These are phyloP conservation scores for Capsella bursapastoris DNA, from an alignment of 345 rosid genomes.

Conservation along the genomic window DNA sequence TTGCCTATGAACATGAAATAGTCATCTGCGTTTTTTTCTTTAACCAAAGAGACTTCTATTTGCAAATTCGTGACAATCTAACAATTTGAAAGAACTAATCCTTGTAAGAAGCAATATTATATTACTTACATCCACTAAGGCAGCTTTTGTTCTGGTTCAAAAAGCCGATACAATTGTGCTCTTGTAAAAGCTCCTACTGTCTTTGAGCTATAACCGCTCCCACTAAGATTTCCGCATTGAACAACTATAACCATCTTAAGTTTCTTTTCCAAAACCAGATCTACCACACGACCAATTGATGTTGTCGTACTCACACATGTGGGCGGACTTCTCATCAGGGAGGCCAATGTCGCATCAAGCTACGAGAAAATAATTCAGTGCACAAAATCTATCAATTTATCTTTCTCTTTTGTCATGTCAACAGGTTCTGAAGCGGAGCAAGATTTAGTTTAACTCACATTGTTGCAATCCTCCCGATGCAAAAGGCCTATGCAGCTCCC, in stretches of 20 bases:
- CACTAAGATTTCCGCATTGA: constrained; percentile 45
- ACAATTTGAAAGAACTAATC: neutral
- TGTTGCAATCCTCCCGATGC: constrained; percentile 75
- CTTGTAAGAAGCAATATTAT: neutral
- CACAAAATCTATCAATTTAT: constrained; percentile 18
- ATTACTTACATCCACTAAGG: constrained; percentile 32
- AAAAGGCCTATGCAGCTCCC: constrained; percentile 72
- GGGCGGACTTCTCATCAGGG: constrained; percentile 79
- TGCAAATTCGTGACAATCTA: constrained; percentile 18
- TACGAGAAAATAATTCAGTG: constrained; percentile 40
- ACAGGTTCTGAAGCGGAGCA: constrained; percentile 16
- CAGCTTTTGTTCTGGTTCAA: constrained; percentile 44
- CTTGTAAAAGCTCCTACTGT: constrained; percentile 71
- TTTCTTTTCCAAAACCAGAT: constrained; percentile 65
- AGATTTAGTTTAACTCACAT: constrained; percentile 47
- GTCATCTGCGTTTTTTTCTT: neutral
- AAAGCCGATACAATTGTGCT: constrained; percentile 53
- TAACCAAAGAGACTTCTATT: constrained; percentile 3
- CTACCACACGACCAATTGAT: constrained; percentile 58
- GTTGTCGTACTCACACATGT: constrained; percentile 64
- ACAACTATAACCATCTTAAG: constrained; percentile 69
- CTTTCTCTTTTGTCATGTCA: neutral
- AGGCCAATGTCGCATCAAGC: constrained; percentile 61
- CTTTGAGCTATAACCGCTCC: constrained; percentile 46
- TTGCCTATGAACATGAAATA: constrained; percentile 22